phyloP scores from a whole-genome alignment of 2,329 filamentous ascomycete species.

The Paraphoma sp. region DNA sequence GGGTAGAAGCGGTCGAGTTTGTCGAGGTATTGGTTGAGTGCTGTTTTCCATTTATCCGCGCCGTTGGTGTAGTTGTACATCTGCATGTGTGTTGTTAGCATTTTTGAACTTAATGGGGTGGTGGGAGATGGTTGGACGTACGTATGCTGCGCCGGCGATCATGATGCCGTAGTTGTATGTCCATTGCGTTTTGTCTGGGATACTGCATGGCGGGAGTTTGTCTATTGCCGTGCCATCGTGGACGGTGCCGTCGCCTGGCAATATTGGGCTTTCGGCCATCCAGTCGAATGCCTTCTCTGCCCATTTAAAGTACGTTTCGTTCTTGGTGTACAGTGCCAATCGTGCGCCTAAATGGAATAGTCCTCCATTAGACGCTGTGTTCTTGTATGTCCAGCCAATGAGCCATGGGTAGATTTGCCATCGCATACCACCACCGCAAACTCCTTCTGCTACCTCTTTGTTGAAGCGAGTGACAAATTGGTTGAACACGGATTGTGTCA shows the following conservation, averaged over 20 bases:
- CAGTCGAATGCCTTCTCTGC: conserved; percentile 46
- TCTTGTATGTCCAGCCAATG: conserved; percentile 47
- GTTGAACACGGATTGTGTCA: conserved; percentile 51
- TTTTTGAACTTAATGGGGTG: background rate
- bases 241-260: conserved; percentile 32
- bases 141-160: conserved; percentile 43
- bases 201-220: conserved; percentile 28
- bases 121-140: conserved; percentile 7
- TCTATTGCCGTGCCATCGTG: conserved; percentile 36
- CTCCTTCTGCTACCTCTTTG: conserved; percentile 26
- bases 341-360: conserved; percentile 48
- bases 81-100: conserved; percentile 22
- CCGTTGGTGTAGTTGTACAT: conserved; percentile 52
- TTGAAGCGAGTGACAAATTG: conserved; percentile 44
- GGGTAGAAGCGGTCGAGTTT: conserved; percentile 49
- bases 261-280: conserved; percentile 35
- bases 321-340: conserved; percentile 46
- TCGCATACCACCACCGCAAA: conserved; percentile 44
- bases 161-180: conserved; percentile 49
- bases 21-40: conserved; percentile 40
- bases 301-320: conserved; percentile 46
- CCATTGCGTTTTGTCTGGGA: conserved; percentile 42
- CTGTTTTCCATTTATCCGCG: conserved; percentile 35
- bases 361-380: conserved; percentile 47
- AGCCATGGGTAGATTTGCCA: conserved; percentile 48